Evolutionary conservation across 2,329 filamentous ascomycete species (phyloP), one percentile per base, ranked within the genome.

Genomic region (Fusarium pseudonygamai): DNA sequence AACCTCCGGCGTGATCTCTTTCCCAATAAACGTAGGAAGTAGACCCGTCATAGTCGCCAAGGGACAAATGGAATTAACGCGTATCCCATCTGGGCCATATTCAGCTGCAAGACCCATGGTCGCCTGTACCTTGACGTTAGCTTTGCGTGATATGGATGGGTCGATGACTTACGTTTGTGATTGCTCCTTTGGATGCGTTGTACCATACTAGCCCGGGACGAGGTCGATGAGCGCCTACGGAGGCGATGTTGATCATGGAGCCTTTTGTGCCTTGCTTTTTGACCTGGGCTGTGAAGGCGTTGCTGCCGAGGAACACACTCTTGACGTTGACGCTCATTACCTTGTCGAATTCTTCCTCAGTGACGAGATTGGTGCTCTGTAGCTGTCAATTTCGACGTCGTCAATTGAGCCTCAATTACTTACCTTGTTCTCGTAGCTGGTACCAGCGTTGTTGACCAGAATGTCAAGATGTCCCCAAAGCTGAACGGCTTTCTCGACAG

Each of bases 51-150:
- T 65, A 4, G 89, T 91, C 2, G 93, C 84, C 0, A 93, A 86
- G 0, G 92, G 92, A 52, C 90, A 93, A 20, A 95, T 89, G 4
- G 89, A 87, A 71, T 94, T 94, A 76, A 95, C 91, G 1, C 92
- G 88, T 72, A 95, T 93, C 73, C 93, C 87, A 61, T 93, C 87
- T 0, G 89, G 87, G 1, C 90, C 93, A 75, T 92, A 95, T 80
- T 95, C 93, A 3, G 92, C 90, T 2, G 92, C 93, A 73, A 95
- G 80, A 4, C 81, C 78, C 80, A 87, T 87, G 1, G 84, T 86
- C 43, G 88, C 67, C 67, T 72, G 10, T 50, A 6, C 11, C 30
- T 28, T 20, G 24, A 13, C n/a, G 8, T 70, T 39, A 70, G 67
- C 49, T 58, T 11, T 30, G n/a, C 16, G 11, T 47, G 5, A 20